These are phyloP conservation scores for Glycine latifolia DNA, from an alignment of 306 rosid species.

Conservation along the genomic window DNA sequence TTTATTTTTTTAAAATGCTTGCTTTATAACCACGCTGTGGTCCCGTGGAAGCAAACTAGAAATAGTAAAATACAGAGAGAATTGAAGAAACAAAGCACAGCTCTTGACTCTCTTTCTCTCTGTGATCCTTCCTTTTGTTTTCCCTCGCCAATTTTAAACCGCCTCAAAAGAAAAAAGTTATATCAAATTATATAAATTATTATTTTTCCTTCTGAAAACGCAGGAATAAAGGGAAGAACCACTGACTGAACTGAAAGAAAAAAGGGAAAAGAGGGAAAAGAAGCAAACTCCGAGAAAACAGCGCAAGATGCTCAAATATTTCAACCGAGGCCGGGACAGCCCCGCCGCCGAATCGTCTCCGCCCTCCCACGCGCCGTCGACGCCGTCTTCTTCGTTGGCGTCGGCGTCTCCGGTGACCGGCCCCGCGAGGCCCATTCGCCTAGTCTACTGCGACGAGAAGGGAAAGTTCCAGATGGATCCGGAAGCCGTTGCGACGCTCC, in stretches of 20 bases:
- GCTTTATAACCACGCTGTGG: constrained; percentile 35
- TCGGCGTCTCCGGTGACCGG: constrained; percentile 69
- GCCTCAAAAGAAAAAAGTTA: constrained; percentile 14
- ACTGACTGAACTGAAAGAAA: not conserved
- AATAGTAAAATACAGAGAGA: not conserved
- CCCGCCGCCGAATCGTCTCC: constrained; percentile 64
- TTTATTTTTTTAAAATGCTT: not conserved
- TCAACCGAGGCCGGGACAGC: constrained; percentile 54
- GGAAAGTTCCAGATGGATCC: constrained; percentile 97
- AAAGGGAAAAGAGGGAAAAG: not conserved
- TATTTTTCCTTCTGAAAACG: not conserved
- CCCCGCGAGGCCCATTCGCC: constrained; percentile 82
- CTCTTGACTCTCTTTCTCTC: not conserved
- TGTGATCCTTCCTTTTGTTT: constrained; percentile 18
- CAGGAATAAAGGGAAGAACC: not conserved
- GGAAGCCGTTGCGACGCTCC: constrained; percentile 88
- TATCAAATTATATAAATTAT: not conserved
- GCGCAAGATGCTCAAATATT: constrained; percentile 55
- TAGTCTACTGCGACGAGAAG: constrained; percentile 85
- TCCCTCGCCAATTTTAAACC: constrained; percentile 75
- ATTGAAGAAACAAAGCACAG: not conserved
- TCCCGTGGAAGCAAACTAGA: not conserved
- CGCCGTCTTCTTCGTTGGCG: constrained; percentile 15
- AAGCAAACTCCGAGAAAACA: not conserved
- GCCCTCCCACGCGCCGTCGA: constrained; percentile 28